Conservation (phyloP, 768 basidiomycete species). For the Rhizopogon vinicolor region DNA sequence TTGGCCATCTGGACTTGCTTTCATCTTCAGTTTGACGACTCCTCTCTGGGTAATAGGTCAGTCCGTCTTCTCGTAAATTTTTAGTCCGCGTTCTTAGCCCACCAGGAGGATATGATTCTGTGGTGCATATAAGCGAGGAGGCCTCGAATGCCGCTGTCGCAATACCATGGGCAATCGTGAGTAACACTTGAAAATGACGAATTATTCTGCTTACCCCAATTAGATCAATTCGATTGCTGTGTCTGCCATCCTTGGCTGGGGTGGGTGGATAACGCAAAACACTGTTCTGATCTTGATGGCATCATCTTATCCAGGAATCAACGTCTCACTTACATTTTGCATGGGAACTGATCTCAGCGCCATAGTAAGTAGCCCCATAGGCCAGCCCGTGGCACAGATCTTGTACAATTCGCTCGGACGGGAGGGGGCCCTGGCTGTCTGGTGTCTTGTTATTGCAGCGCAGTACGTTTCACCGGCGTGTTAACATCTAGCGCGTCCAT, state of each 20-base stretch:
- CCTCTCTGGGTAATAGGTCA: conserved; percentile 33
- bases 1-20: conserved; percentile 41
- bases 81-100: conserved; percentile 32
- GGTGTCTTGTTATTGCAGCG: conserved; percentile 31
- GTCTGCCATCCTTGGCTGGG: conserved; percentile 55
- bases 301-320: conserved; percentile 33
- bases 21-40: conserved; percentile 34
- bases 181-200: not conserved
- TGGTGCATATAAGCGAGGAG: conserved; percentile 68
- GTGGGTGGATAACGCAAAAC: conserved; percentile 28
- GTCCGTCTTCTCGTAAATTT: not conserved
- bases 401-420: conserved; percentile 42
- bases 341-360: conserved; percentile 45
- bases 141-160: conserved; percentile 63
- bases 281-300: not conserved
- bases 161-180: conserved; percentile 64
- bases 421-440: conserved; percentile 36
- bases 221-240: conserved; percentile 43
- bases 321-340: conserved; percentile 55
- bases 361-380: conserved; percentile 38
- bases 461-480: conserved; percentile 12
- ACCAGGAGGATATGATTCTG: conserved; percentile 40
- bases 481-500: not conserved
- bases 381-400: conserved; percentile 41
- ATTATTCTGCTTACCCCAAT: conserved; percentile 29